Base-by-base conservation (phyloP, 768 basidiomycete species). In the Kwoniella dendrophila region DNA sequence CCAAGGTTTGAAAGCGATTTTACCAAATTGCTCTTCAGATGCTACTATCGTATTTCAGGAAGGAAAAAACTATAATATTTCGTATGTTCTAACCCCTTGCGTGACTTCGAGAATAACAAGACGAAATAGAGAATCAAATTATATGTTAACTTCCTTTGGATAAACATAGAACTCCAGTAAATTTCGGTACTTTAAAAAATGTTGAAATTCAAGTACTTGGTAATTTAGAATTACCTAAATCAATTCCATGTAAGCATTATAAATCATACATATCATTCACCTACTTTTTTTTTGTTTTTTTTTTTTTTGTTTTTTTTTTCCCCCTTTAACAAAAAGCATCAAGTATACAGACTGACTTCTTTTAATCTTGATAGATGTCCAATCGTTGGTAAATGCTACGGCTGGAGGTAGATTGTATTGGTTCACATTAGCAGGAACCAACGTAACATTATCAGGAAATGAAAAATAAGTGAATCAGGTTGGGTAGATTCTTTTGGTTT, bases 401-500 rank as follows among this genome's bases (percentile, higher is more conserved):
- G 41, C 41, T 29, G 59, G 59, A 8, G 59, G 59, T 18, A 51
- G 59, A 43, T 20, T 62, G 5, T 53, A 24, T 53, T 85, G 86
- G 86, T 81, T 87, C 45, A 69, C 82, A 1, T 85, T 86, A 63
- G 77, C 75, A 2, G 84, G 86, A 3, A 82, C 71, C 40, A 86
- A 86, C 56, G 84, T 87, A 44, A 86, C 85, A 10, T 72, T 88
- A 6, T 79, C 84, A 27, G 85, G 87, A 0, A 83, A 83, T 22
- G 77, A 71, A 11, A 83, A 87, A 62, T 83, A 43, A n/a, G 20
- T 0, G 61, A 84, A 2, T 85, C 84, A 84, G 86, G 86, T n/a
- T 87, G 86, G 86, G 82, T 87, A 0, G 83, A 86, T 65, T 84
- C 80, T 1, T 83, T 87, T 52, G 86, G 86, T 1, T 85, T 86